Percentiles rank a stretch among this genome's conserved stretches.
phyloP scores from a whole-genome alignment of 2,329 filamentous ascomycete species.

The Coniochaeta sp. region DNA sequence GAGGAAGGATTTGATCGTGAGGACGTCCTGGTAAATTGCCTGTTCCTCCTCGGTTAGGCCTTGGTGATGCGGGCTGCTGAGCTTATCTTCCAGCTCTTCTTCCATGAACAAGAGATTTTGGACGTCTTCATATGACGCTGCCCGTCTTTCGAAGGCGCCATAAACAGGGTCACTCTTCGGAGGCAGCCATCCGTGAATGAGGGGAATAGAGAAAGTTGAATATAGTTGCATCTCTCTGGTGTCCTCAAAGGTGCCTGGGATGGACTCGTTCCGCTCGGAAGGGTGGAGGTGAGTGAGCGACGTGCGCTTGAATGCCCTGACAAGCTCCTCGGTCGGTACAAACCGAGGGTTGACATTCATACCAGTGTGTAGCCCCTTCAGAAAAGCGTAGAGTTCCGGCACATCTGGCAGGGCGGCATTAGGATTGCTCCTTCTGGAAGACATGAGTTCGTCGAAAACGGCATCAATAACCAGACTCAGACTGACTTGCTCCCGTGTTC shows the following conservation, averaged over 20 bases:
- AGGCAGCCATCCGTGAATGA: conserved; percentile 92
- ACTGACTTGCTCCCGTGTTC: conserved; percentile 79
- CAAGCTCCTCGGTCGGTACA: conserved; percentile 48
- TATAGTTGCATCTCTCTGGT: conserved; percentile 89
- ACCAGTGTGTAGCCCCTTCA: conserved; percentile 84
- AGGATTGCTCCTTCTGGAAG: conserved; percentile 56
- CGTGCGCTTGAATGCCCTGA: conserved; percentile 40
- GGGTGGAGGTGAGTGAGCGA: conserved; percentile 47
- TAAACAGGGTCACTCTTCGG: conserved; percentile 58
- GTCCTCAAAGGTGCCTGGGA: conserved; percentile 73
- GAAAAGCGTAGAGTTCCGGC: conserved; percentile 77
- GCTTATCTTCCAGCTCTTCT: conserved; percentile 78
- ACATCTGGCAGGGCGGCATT: conserved; percentile 73
- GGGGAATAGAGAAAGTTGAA: conserved; percentile 76
- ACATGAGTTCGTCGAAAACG: conserved; percentile 90
- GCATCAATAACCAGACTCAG: conserved; percentile 79
- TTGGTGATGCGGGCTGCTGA: conserved; percentile 42
- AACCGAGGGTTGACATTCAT: conserved; percentile 98
- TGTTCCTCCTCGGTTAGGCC: conserved; percentile 69
- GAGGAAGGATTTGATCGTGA: conserved; percentile 80
- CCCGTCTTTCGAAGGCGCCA: conserved; percentile 64
- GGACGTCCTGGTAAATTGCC: conserved; percentile 72
- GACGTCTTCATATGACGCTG: conserved; percentile 83
- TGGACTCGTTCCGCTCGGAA: conserved; percentile 36
- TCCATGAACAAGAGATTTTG: conserved; percentile 84